Evolutionary conservation across 345 rosid species (phyloP).

Genomic region (Kandelia obovata): DNA sequence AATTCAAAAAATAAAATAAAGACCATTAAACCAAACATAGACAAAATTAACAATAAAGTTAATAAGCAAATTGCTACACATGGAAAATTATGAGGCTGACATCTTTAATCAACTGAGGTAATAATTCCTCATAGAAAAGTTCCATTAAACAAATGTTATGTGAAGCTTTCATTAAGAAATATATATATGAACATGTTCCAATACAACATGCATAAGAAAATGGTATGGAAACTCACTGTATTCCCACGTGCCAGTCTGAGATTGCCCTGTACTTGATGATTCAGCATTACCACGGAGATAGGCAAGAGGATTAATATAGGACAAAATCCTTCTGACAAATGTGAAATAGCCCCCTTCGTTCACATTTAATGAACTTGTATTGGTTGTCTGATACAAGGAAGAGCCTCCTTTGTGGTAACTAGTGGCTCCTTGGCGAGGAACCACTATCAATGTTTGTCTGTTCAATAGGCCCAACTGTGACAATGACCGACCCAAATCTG

Average conservation of each 20-base stretch:
- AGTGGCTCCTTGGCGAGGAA: constrained; percentile 45
- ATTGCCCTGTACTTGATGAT: constrained; percentile 45
- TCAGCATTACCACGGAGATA: constrained; percentile 50
- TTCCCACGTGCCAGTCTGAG: constrained; percentile 43
- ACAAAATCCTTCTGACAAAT: constrained; percentile 45
- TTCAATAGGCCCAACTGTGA: constrained; percentile 62
- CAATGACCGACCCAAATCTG: constrained; percentile 73
- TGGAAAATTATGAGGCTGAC: too few relatives aligned
- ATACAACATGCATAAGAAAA: neutral
- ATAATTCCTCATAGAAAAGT: neutral
- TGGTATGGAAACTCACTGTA: constrained; percentile 34
- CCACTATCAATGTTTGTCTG: constrained; percentile 86
- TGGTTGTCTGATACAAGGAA: constrained; percentile 26
- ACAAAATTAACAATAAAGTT: too few relatives aligned
- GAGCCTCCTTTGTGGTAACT: constrained; percentile 35
- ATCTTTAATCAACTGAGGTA: too few relatives aligned
- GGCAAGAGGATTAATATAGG: constrained; percentile 74
- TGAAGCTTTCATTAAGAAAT: too few relatives aligned
- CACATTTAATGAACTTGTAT: constrained; percentile 30
- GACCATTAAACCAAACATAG: too few relatives aligned
- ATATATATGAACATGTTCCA: neutral
- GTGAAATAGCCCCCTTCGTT: constrained; percentile 65
- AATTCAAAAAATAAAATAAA: too few relatives aligned
- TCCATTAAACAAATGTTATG: neutral
- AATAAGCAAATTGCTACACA: too few relatives aligned